Conservation (phyloP, 2,329 filamentous ascomycete genomes). For the Stemphylium lycopersici region DNA sequence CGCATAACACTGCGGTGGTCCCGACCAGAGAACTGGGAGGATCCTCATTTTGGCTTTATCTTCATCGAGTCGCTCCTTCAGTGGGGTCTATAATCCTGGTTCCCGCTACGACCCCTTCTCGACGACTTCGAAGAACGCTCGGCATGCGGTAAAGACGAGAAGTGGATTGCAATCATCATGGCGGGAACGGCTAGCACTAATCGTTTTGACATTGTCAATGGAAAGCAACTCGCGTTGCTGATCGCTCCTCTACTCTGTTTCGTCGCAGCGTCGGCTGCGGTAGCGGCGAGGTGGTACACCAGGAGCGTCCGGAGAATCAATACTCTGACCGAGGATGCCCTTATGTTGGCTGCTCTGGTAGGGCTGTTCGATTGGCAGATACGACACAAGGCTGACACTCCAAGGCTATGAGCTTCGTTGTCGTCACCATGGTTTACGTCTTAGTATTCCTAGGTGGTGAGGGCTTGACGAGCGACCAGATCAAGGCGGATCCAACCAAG, state of each 20-base stretch:
- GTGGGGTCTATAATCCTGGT: constrained; percentile 8
- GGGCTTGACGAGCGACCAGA: constrained; percentile 19
- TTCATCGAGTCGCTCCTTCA: constrained; percentile 8
- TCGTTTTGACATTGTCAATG: constrained; percentile 26
- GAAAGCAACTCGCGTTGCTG: constrained; percentile 23
- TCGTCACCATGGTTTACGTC: constrained; percentile 24
- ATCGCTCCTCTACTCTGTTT: constrained; percentile 25
- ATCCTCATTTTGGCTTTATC: constrained; percentile 8
- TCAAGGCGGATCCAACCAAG: constrained; percentile 17
- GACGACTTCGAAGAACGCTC: constrained; percentile 4
- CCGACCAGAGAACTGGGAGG: constrained; percentile 10
- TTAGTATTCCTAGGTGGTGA: constrained; percentile 27
- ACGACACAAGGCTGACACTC: constrained; percentile 4
- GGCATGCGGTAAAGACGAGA: constrained; percentile 10
- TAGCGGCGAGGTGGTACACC: constrained; percentile 27
- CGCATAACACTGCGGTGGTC: constrained; percentile 13
- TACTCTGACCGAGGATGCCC: constrained; percentile 21
- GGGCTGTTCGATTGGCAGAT: background rate
- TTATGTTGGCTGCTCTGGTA: constrained; percentile 27
- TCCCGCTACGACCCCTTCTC: constrained; percentile 8
- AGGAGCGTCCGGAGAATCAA: constrained; percentile 26
- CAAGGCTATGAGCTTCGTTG: constrained; percentile 24
- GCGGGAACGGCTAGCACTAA: constrained; percentile 11
- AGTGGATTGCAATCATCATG: constrained; percentile 13
- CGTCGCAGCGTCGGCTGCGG: constrained; percentile 16